These are phyloP conservation scores for Echites panduratus DNA, from an alignment of 257 asterid species.

Conservation along the genomic window DNA sequence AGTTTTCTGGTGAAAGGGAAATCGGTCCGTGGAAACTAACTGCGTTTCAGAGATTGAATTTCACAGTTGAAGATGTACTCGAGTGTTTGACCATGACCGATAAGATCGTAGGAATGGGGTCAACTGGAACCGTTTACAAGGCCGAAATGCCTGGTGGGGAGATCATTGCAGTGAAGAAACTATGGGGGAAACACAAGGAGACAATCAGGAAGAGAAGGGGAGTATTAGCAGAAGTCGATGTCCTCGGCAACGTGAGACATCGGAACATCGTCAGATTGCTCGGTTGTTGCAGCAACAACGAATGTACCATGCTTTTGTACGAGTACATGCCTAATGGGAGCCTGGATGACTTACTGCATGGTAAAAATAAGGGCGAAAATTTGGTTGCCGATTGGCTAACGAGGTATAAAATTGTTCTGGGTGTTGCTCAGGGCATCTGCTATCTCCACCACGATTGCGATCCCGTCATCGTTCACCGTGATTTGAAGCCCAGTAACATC, in stretches of 20 bases:
- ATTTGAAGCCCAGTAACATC: constrained; percentile 70
- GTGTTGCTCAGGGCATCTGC: constrained; percentile 90
- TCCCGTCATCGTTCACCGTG: constrained; percentile 75
- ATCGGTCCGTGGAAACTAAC: constrained; percentile 79
- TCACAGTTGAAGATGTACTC: constrained; percentile 70
- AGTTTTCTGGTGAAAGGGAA: constrained; percentile 33
- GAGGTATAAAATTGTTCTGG: constrained; percentile 63
- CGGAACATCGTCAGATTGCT: constrained; percentile 72
- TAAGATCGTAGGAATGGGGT: constrained; percentile 78
- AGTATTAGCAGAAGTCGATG: constrained; percentile 88
- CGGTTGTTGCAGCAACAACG: constrained; percentile 65
- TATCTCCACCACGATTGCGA: constrained; percentile 91
- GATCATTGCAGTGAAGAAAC: constrained; percentile 73
- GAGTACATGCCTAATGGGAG: constrained; percentile 98
- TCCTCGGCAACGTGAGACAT: constrained; percentile 76
- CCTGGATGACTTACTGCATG: constrained; percentile 68
- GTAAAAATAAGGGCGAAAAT: constrained; percentile 50
- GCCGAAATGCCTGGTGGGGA: constrained; percentile 96
- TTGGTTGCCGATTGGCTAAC: constrained; percentile 63
- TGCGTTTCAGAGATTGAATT: constrained; percentile 72
- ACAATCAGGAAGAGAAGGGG: constrained; percentile 46
- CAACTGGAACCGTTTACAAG: constrained; percentile 81
- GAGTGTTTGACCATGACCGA: constrained; percentile 50
- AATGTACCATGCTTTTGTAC: constrained; percentile 67
- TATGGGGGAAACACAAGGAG: constrained; percentile 80